Evolutionary conservation across 1,284 basidiomycete species (phyloP).

Genomic region (Puccinia triticina): DNA sequence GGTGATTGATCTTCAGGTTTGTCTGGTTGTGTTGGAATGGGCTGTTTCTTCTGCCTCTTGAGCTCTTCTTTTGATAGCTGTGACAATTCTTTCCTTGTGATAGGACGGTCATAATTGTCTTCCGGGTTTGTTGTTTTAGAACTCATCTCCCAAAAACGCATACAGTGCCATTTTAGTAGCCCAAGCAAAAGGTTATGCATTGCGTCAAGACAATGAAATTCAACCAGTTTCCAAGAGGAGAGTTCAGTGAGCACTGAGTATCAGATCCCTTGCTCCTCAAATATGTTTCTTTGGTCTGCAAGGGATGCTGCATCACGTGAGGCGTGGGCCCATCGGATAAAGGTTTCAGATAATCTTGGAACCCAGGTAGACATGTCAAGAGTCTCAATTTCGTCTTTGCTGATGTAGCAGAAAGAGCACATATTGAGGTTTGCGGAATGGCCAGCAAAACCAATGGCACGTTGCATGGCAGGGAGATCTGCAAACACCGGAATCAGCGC

Average conservation of each 20-base stretch:
- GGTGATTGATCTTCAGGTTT: too few relatives aligned
- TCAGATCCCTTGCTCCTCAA: conserved; percentile 18
- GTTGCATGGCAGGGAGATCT: conserved; percentile 49
- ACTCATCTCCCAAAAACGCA: conserved; percentile 9
- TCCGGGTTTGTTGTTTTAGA: not conserved
- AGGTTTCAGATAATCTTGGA: not conserved
- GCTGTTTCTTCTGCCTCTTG: too few relatives aligned
- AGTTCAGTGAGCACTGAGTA: conserved; percentile 35
- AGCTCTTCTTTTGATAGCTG: too few relatives aligned
- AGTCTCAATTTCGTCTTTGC: conserved; percentile 9
- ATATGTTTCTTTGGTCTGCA: not conserved
- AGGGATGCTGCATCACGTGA: not conserved
- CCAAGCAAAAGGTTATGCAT: conserved; percentile 47
- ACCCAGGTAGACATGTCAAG: not conserved
- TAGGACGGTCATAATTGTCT: not conserved
- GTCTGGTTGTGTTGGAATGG: too few relatives aligned
- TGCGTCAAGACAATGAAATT: conserved; percentile 19
- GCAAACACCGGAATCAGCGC: conserved; percentile 26
- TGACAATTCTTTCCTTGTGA: not conserved
- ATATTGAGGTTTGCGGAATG: not conserved
- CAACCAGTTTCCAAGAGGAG: conserved; percentile 12
- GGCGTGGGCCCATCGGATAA: conserved; percentile 7
- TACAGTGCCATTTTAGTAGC: conserved; percentile 21
- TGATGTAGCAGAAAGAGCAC: conserved; percentile 49
- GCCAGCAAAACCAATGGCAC: conserved; percentile 39